Evolutionary conservation across 192 early-diverging fungal species (phyloP).

Genomic region (Coemansia erecta): DNA sequence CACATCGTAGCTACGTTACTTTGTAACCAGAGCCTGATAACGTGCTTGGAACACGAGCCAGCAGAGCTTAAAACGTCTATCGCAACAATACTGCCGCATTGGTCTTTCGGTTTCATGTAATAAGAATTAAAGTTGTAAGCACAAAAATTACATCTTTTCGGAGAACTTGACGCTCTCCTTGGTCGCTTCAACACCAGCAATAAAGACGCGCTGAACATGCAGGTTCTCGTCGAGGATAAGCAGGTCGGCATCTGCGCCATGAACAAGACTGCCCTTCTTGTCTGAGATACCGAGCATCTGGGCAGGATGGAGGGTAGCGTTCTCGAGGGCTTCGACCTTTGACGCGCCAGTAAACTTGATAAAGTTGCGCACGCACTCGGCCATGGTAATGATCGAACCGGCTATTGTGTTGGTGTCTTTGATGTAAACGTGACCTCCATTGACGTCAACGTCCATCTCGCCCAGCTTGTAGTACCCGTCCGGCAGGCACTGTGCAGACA

Average conservation of each 20-base stretch:
- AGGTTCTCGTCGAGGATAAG: slow-evolving; percentile 66
- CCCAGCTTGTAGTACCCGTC: slow-evolving; percentile 70
- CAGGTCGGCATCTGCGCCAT: slow-evolving; percentile 76
- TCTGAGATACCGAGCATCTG: slow-evolving; percentile 68
- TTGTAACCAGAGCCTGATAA: too few species aligned
- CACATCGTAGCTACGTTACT: too few species aligned
- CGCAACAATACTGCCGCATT: too few species aligned
- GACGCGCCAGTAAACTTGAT: slow-evolving; percentile 72
- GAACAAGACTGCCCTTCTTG: slow-evolving; percentile 68
- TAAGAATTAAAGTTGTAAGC: background rate
- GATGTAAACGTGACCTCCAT: slow-evolving; percentile 66
- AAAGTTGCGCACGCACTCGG: slow-evolving; percentile 77
- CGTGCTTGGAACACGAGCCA: too few species aligned
- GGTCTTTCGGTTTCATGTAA: background rate
- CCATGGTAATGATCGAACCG: slow-evolving; percentile 66
- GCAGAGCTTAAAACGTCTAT: too few species aligned
- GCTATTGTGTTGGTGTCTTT: slow-evolving; percentile 75
- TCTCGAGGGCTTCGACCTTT: slow-evolving; percentile 75
- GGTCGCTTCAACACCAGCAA: slow-evolving; percentile 60
- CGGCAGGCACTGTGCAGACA: slow-evolving; percentile 72
- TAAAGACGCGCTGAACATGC: slow-evolving; percentile 67
- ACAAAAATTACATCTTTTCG: slow-evolving; percentile 22
- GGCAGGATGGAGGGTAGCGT: slow-evolving; percentile 77
- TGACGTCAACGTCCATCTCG: slow-evolving; percentile 63
- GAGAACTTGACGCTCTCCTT: slow-evolving; percentile 29